Conservation (phyloP, 208 protist species). For the Acanthamoeba comandoni region DNA sequence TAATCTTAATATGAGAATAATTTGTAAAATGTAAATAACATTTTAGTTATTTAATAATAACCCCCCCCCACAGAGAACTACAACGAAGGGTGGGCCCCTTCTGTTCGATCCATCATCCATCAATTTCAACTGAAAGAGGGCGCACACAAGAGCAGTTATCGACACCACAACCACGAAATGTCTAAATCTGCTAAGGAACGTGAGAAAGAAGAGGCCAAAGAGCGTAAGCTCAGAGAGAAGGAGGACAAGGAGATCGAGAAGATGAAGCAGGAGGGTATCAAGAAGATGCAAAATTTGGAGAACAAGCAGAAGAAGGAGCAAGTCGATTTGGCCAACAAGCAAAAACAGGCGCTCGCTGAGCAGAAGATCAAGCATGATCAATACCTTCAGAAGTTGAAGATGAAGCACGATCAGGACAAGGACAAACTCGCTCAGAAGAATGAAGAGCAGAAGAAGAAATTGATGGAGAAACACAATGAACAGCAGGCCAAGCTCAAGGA, state of each 20-base stretch:
- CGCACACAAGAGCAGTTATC: too few relatives aligned
- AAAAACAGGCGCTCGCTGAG: conserved; percentile 48
- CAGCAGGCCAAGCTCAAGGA: conserved; percentile 51
- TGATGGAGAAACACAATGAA: conserved; percentile 58
- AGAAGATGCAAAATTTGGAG: conserved; percentile 24
- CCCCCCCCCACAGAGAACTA: too few relatives aligned
- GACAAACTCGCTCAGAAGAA: conserved; percentile 39
- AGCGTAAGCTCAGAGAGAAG: conserved; percentile 65
- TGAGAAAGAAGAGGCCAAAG: conserved; percentile 59
- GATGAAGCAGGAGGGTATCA: conserved; percentile 40
- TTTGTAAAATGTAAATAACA: too few relatives aligned
- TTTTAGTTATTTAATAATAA: too few relatives aligned
- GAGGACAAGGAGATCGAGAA: conserved; percentile 64
- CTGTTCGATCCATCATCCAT: too few relatives aligned
- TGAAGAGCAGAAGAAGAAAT: conserved; percentile 37
- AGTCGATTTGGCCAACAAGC: background rate
- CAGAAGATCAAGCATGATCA: conserved; percentile 71
- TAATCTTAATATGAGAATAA: too few relatives aligned
- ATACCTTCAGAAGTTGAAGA: conserved; percentile 29
- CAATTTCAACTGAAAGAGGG: too few relatives aligned
- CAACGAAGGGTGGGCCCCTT: too few relatives aligned
- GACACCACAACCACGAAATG: too few relatives aligned
- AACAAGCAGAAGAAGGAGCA: conserved; percentile 50
- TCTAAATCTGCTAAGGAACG: too few relatives aligned
- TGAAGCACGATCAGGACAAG: conserved; percentile 61